These are phyloP conservation scores for Suillus cothurnatus DNA, from an alignment of 768 basidiomycete species.

Conservation along the genomic window DNA sequence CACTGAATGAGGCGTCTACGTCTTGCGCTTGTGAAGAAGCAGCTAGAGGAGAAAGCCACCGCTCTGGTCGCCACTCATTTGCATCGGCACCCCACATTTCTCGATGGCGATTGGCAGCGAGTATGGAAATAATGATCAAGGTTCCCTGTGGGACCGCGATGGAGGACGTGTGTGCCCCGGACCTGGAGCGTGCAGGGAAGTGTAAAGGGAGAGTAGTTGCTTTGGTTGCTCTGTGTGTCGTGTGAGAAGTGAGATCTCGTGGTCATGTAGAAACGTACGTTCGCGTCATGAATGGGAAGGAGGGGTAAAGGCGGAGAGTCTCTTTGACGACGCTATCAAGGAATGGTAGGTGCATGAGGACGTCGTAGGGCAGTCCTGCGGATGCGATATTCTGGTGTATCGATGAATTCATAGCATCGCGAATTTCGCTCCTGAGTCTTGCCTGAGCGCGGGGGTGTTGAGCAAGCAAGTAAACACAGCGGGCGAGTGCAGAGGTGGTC, in stretches of 20 bases:
- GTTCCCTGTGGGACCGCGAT: slow-evolving; percentile 32
- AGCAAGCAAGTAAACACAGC: slow-evolving; percentile 38
- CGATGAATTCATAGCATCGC: slow-evolving; percentile 16
- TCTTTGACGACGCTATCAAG: slow-evolving; percentile 44
- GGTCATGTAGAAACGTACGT: slow-evolving; percentile 14
- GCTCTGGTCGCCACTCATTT: slow-evolving; percentile 50
- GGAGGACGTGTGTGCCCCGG: slow-evolving; percentile 34
- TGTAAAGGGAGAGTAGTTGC: slow-evolving; percentile 44
- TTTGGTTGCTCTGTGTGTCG: slow-evolving; percentile 31
- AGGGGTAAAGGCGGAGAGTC: slow-evolving; percentile 41
- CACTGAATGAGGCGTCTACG: too few relatives aligned
- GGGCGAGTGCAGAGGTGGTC: slow-evolving; percentile 41
- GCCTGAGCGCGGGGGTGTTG: slow-evolving; percentile 40
- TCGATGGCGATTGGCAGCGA: slow-evolving; percentile 40
- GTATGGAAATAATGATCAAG: slow-evolving; percentile 37
- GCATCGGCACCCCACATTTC: slow-evolving; percentile 50
- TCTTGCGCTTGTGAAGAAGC: too few relatives aligned
- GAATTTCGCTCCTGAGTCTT: slow-evolving; percentile 39
- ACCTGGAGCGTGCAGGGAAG: slow-evolving; percentile 34
- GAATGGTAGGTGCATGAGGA: slow-evolving; percentile 37
- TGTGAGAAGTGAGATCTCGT: not conserved
- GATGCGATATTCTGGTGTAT: not conserved
- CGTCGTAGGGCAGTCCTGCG: slow-evolving; percentile 38
- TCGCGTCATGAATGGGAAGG: slow-evolving; percentile 15
- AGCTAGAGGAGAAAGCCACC: too few relatives aligned